Evolutionary conservation across 1,139 yeast species (phyloP).

Genomic region (Debaryomyces coudertii): DNA sequence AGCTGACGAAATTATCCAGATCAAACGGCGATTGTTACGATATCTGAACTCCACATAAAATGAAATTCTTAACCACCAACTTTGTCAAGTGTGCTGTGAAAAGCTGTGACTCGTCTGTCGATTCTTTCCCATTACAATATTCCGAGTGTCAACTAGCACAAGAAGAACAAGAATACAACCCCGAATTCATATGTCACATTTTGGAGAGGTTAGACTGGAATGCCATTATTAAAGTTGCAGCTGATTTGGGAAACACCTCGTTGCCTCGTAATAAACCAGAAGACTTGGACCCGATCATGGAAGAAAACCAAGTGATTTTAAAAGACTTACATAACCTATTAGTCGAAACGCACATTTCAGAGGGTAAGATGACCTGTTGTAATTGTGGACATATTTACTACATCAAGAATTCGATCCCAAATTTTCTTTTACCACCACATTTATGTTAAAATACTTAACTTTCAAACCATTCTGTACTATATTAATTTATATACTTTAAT

Average conservation of each 20-base stretch:
- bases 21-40: neutral
- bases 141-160: constrained; percentile 73
- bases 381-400: constrained; percentile 87
- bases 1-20: neutral
- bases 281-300: constrained; percentile 52
- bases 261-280: constrained; percentile 72
- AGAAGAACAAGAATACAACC: constrained; percentile 81
- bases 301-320: constrained; percentile 64
- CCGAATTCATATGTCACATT: constrained; percentile 77
- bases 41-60: constrained; percentile 23
- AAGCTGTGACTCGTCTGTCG: constrained; percentile 71
- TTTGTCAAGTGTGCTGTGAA: constrained; percentile 93
- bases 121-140: constrained; percentile 80
- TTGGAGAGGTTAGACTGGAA: constrained; percentile 86
- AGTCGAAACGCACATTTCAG: constrained; percentile 80
- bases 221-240: constrained; percentile 77
- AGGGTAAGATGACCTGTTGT: constrained; percentile 87
- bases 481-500: constrained; percentile 6
- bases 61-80: constrained; percentile 94
- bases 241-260: constrained; percentile 68
- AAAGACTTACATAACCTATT: constrained; percentile 77
- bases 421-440: constrained; percentile 93
- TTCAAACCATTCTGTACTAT: constrained; percentile 5
- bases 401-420: constrained; percentile 92
- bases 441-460: constrained; percentile 31